Conservation (phyloP, 192 early-diverging fungal genomes). For the Umbelopsis sp. region DNA sequence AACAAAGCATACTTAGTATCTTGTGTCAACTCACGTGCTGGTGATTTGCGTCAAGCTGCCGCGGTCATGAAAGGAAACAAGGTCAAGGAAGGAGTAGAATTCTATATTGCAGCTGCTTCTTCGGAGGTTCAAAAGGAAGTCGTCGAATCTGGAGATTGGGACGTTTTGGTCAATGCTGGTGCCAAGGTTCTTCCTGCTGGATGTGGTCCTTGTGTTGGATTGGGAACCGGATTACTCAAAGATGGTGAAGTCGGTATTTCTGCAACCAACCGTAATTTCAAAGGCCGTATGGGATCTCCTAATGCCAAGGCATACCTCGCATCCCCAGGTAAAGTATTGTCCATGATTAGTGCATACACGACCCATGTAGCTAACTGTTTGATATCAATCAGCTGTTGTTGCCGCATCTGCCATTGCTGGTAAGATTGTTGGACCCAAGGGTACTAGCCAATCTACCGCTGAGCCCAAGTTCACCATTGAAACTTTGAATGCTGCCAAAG, state of each 20-base stretch:
- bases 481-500: slow-evolving; percentile 20
- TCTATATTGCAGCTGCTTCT: slow-evolving; percentile 95
- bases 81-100: slow-evolving; percentile 80
- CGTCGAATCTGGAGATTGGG: slow-evolving; percentile 86
- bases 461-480: slow-evolving; percentile 37
- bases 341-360: neutral
- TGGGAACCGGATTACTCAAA: slow-evolving; percentile 89
- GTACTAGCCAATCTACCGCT: neutral
- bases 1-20: slow-evolving; percentile 97
- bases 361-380: neutral
- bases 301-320: slow-evolving; percentile 90
- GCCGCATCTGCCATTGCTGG: slow-evolving; percentile 92
- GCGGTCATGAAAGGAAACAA: slow-evolving; percentile 72
- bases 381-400: slow-evolving; percentile 69
- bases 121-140: slow-evolving; percentile 90
- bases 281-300: slow-evolving; percentile 98
- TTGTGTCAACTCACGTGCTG: slow-evolving; percentile 92
- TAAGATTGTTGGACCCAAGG: slow-evolving; percentile 57
- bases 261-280: slow-evolving; percentile 99
- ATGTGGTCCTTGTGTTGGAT: slow-evolving; percentile 96
- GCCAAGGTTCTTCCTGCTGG: slow-evolving; percentile 90
- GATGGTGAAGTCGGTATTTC: slow-evolving; percentile 98
- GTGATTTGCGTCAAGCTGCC: slow-evolving; percentile 89
- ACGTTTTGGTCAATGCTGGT: slow-evolving; percentile 82
- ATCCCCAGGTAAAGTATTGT: slow-evolving; percentile 65